Evolutionary conservation across 2,329 filamentous ascomycete species (phyloP).

Genomic region (Neonectria sp.): DNA sequence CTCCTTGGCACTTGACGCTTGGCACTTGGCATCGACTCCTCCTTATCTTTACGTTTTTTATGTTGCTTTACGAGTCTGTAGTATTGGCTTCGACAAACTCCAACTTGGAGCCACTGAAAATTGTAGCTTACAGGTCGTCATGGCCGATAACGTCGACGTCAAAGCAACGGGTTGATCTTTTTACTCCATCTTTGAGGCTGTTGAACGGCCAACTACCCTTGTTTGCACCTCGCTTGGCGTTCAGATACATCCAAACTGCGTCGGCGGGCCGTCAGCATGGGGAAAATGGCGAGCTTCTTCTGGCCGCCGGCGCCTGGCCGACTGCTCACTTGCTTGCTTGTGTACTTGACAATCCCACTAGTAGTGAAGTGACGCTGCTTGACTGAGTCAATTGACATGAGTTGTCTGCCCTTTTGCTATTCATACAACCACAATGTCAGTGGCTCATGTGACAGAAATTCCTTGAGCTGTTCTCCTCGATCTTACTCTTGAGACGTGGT

Average conservation of each 20-base stretch:
- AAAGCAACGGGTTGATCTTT: not conserved
- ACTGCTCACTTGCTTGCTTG: too few relatives aligned
- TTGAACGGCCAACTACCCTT: not conserved
- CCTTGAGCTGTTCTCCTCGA: too few relatives aligned
- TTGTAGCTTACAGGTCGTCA: not conserved
- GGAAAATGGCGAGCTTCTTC: not conserved
- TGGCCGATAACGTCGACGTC: not conserved
- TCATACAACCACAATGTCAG: too few relatives aligned
- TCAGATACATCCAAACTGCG: not conserved
- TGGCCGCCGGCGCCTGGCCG: not conserved
- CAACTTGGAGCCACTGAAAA: not conserved
- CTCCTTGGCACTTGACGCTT: slow-evolving; percentile 3
- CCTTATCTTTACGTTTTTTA: slow-evolving; percentile 10
- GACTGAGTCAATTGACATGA: too few relatives aligned
- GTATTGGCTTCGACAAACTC: not conserved
- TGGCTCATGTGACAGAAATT: too few relatives aligned
- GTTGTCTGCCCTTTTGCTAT: too few relatives aligned
- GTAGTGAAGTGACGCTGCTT: too few relatives aligned
- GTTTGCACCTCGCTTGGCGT: not conserved
- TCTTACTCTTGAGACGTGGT: too few relatives aligned
- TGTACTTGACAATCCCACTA: too few relatives aligned
- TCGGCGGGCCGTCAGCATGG: not conserved
- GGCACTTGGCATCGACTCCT: not conserved
- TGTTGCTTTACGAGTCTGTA: not conserved
- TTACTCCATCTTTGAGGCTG: not conserved